A percentile compares a stretch with the other conserved stretches of the same genome.
phyloP scores from a whole-genome alignment of 176 grass and related monocot genomes.

The Rhynchospora breviuscula region DNA sequence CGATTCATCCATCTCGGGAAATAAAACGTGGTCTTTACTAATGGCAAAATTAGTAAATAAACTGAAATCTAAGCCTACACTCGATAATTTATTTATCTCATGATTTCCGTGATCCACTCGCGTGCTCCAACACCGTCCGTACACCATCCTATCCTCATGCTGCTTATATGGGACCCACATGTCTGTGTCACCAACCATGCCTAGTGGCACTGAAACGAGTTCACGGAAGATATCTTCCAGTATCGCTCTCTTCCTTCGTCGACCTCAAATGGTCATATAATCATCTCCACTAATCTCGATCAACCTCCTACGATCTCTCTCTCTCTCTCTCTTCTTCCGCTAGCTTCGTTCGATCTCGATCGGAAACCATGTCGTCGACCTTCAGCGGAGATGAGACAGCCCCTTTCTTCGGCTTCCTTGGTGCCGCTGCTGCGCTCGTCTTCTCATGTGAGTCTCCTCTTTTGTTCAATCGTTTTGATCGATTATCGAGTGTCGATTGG shows the following conservation, averaged over 20 bases:
- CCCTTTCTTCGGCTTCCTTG: slow-evolving; percentile 99
- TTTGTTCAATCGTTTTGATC: neutral
- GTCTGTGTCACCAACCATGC: neutral
- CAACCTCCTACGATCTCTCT: neutral
- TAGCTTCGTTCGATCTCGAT: neutral
- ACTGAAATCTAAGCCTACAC: neutral
- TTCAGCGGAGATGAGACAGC: slow-evolving; percentile 99
- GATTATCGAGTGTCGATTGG: neutral
- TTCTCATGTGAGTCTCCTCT: slow-evolving; percentile 60
- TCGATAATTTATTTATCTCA: neutral
- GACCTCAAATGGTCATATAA: neutral
- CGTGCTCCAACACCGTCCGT: neutral
- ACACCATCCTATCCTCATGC: neutral
- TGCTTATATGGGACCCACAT: neutral
- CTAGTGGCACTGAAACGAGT: neutral
- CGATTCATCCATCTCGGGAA: no score
- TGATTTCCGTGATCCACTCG: slow-evolving; percentile 1
- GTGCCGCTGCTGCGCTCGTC: slow-evolving; percentile 83
- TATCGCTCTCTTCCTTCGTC: no score
- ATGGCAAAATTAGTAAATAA: slow-evolving; percentile 16
- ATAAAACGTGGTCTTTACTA: neutral
- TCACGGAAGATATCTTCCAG: neutral
- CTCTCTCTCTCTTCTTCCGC: slow-evolving; percentile 3
- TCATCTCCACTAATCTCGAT: neutral
- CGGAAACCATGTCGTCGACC: slow-evolving; percentile 49